Evolutionary conservation across 2,329 filamentous ascomycete species (phyloP).

Genomic region (Venturia pyrina): DNA sequence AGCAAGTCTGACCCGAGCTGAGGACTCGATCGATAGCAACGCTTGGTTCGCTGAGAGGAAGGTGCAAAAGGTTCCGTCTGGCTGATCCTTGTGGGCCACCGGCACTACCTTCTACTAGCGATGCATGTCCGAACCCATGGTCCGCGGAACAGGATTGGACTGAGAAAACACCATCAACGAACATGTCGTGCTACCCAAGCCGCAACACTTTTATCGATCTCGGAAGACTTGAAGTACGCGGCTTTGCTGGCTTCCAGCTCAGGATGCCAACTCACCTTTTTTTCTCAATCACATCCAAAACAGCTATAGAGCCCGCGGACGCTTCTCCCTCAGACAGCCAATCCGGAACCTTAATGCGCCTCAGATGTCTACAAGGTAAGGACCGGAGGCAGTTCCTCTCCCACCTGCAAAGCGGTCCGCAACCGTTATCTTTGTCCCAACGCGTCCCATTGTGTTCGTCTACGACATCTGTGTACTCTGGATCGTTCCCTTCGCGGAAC

Average conservation of each 20-base stretch:
- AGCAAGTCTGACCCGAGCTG: neutral
- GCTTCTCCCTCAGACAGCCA: neutral
- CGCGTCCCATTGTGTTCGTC: neutral
- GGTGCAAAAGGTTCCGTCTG: neutral
- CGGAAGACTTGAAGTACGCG: too few species aligned
- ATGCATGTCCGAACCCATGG: neutral
- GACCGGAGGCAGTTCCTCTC: neutral
- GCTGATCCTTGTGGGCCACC: neutral
- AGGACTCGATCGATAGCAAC: neutral
- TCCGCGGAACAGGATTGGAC: neutral
- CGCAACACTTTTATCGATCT: neutral
- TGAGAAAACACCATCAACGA: neutral
- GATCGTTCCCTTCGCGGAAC: neutral
- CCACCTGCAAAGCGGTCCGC: neutral
- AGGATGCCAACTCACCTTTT: too few species aligned
- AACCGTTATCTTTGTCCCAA: neutral
- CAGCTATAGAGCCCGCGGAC: too few species aligned
- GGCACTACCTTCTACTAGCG: neutral
- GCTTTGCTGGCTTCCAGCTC: too few species aligned
- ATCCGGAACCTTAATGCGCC: neutral
- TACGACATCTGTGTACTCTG: neutral
- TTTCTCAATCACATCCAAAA: too few species aligned
- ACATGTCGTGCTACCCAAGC: neutral
- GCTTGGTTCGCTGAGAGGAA: neutral
- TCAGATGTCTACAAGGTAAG: neutral